Conservation (phyloP, 495 filamentous ascomycete species). For the Penicillium argentinense region DNA sequence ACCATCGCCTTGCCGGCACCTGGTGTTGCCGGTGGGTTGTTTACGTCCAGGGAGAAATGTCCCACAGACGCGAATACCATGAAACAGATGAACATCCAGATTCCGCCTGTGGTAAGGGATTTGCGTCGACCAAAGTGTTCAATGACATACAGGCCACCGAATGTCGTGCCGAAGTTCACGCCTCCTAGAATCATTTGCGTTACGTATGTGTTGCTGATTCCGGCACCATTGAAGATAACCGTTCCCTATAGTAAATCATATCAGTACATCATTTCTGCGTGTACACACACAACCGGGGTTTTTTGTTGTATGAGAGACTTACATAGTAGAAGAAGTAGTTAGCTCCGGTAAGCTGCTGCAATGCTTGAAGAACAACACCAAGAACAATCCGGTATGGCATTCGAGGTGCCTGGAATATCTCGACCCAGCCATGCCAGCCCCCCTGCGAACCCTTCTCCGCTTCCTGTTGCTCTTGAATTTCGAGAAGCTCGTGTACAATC, state of each 20-base stretch:
- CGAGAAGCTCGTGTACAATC: slow-evolving; percentile 65
- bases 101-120: slow-evolving; percentile 61
- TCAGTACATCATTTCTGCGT: slow-evolving; percentile 11
- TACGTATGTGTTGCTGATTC: slow-evolving; percentile 63
- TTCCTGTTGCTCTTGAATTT: slow-evolving; percentile 56
- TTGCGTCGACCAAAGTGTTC: slow-evolving; percentile 67
- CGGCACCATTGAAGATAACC: slow-evolving; percentile 65
- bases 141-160: slow-evolving; percentile 67
- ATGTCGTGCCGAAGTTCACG: slow-evolving; percentile 71
- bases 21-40: slow-evolving; percentile 48
- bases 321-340: slow-evolving; percentile 77
- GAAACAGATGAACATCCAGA: slow-evolving; percentile 71
- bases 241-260: slow-evolving; percentile 53
- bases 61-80: slow-evolving; percentile 72
- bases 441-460: slow-evolving; percentile 51
- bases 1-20: slow-evolving; percentile 69
- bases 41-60: slow-evolving; percentile 56
- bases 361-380: slow-evolving; percentile 61
- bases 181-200: slow-evolving; percentile 71
- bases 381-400: slow-evolving; percentile 69
- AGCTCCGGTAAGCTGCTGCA: slow-evolving; percentile 40
- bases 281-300: too few relatives aligned
- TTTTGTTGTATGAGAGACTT: not conserved
- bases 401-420: slow-evolving; percentile 63
- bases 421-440: slow-evolving; percentile 24